Percentiles rank a stretch among this genome's conserved stretches.
phyloP scores from a whole-genome alignment of 1,284 basidiomycete genomes.

The Thecaphora frezii region DNA sequence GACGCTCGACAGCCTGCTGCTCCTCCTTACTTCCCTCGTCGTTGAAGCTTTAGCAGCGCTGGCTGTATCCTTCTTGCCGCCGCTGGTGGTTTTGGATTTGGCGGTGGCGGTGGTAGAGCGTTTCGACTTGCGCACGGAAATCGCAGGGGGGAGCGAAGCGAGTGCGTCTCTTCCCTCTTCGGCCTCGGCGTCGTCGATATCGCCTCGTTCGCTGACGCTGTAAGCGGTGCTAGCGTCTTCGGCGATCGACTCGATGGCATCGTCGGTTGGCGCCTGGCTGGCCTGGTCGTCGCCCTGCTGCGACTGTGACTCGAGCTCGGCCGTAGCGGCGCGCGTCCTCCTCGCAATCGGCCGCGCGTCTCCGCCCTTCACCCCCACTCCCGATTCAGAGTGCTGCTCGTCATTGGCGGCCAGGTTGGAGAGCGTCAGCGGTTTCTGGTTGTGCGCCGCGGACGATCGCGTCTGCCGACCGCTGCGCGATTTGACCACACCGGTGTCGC shows the following conservation, averaged over 20 bases:
- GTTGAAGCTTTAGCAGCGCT: background rate
- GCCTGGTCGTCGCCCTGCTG: slow-evolving; percentile 4
- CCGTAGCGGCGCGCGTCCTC: slow-evolving; percentile 29
- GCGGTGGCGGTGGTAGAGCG: slow-evolving; percentile 2
- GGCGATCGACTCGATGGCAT: background rate
- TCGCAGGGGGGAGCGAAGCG: background rate
- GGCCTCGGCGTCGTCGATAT: slow-evolving; percentile 4
- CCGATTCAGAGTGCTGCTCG: background rate
- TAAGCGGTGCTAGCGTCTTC: slow-evolving; percentile 27
- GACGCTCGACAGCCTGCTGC: slow-evolving; percentile 23
- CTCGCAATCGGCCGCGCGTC: slow-evolving; percentile 24
- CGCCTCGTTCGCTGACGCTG: slow-evolving; percentile 30
- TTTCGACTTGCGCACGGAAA: too few relatives aligned
- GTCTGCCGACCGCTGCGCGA: slow-evolving; percentile 10
- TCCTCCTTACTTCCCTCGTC: slow-evolving; percentile 14
- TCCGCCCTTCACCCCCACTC: background rate
- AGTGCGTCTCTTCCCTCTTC: background rate
- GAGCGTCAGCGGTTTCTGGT: slow-evolving; percentile 32
- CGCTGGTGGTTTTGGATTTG: background rate
- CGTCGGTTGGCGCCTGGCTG: slow-evolving; percentile 3
- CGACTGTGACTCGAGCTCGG: slow-evolving; percentile 25
- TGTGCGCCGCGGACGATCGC: slow-evolving; percentile 21
- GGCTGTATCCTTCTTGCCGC: slow-evolving; percentile 6
- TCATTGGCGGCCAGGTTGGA: slow-evolving; percentile 16
- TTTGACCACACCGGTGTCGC: slow-evolving; percentile 10